Evolutionary conservation across 148 eudicot species (phyloP).

Genomic region (Dianthus caryophyllus): DNA sequence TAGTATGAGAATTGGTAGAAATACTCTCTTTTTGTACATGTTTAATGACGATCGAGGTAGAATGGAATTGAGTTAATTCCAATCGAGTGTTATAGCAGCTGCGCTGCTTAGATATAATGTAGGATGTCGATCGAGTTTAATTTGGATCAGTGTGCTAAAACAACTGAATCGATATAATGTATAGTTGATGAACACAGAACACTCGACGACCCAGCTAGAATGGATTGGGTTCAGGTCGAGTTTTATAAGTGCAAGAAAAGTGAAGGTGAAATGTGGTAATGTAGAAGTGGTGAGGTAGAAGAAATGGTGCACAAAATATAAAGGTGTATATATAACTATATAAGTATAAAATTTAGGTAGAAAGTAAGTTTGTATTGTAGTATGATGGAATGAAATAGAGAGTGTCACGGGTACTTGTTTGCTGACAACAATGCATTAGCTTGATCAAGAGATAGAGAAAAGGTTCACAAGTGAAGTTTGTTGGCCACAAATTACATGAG

Average conservation of each 20-base stretch:
- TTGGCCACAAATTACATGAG: conserved; percentile 33
- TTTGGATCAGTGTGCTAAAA: too few species aligned
- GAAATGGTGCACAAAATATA: conserved; percentile 1
- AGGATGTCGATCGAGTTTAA: too few species aligned
- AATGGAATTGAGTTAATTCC: too few species aligned
- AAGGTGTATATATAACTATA: conserved; percentile 3
- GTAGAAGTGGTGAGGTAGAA: conserved; percentile 8
- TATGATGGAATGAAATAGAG: conserved; percentile 30
- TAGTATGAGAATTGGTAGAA: conserved; percentile 32
- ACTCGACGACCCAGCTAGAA: too few species aligned
- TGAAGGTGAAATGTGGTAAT: conserved; percentile 21
- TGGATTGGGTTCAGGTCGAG: not conserved
- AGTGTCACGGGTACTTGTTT: conserved; percentile 66
- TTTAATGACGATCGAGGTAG: not conserved
- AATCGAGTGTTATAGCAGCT: too few species aligned
- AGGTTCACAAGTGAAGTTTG: conserved; percentile 40
- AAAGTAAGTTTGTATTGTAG: conserved; percentile 37
- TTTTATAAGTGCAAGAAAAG: not conserved
- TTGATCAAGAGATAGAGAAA: conserved; percentile 10
- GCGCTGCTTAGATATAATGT: too few species aligned
- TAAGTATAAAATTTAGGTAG: conserved; percentile 21
- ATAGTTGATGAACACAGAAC: not conserved
- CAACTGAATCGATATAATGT: too few species aligned
- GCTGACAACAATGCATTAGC: conserved; percentile 35
- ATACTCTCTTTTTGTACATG: conserved; percentile 20